Evolutionary conservation across 176 grass and related monocot genomes (phyloP).

Genomic region (Rhipidocladum racemiflorum): DNA sequence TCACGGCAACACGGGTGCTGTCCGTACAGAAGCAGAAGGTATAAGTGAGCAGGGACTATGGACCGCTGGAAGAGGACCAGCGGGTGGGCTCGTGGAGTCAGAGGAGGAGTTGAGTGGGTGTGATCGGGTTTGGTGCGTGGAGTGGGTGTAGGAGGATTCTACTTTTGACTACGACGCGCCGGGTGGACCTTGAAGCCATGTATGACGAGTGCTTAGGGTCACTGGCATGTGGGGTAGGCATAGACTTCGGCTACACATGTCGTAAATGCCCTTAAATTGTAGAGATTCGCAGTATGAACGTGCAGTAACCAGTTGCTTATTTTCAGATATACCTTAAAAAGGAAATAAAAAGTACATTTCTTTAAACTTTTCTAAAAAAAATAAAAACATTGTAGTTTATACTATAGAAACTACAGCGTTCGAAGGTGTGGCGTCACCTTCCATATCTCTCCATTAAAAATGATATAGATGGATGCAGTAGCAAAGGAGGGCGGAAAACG

Average conservation of each 20-base stretch:
- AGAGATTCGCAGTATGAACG: neutral
- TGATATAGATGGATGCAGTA: too few species aligned
- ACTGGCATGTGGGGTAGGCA: neutral
- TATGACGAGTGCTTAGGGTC: too few species aligned
- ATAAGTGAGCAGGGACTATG: neutral
- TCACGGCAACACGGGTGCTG: neutral
- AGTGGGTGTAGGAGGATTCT: neutral
- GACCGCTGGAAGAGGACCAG: neutral
- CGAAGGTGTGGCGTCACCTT: too few species aligned
- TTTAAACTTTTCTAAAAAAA: too few species aligned
- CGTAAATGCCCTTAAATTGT: neutral
- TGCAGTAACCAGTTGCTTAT: too few species aligned
- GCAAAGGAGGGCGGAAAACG: too few species aligned
- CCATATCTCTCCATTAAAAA: too few species aligned
- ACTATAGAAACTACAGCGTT: too few species aligned
- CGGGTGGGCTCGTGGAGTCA: neutral
- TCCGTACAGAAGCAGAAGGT: neutral
- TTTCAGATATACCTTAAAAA: too few species aligned
- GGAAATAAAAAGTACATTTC: too few species aligned
- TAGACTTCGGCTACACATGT: neutral
- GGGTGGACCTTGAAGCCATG: neutral
- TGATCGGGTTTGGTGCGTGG: neutral
- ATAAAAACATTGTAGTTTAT: too few species aligned
- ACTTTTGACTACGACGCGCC: neutral
- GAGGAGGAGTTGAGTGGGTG: neutral